These are phyloP conservation scores for Colletotrichum musae DNA, from an alignment of 2,329 filamentous ascomycete species.

Conservation along the genomic window DNA sequence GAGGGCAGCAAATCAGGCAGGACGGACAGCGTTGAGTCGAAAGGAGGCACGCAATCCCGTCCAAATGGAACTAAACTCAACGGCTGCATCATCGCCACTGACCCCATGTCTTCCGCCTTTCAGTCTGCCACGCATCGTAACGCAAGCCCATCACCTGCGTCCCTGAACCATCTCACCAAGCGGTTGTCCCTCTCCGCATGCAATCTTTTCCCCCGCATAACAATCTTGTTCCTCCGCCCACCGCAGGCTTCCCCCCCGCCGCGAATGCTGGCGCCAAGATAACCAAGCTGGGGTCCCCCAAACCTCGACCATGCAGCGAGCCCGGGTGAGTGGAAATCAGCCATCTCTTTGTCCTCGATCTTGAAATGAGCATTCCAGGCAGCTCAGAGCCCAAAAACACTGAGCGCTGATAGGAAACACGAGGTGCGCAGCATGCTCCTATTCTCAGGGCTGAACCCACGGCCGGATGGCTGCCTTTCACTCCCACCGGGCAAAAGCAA, in stretches of 20 bases:
- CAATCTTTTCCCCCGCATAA: conserved; percentile 34
- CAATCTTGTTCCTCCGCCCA: conserved; percentile 25
- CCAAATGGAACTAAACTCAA: too few relatives aligned
- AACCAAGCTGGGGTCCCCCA: conserved; percentile 19
- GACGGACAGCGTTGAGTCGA: too few relatives aligned
- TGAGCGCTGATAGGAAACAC: not conserved
- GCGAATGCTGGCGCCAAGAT: conserved; percentile 28
- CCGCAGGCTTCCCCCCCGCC: conserved; percentile 6
- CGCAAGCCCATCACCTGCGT: not conserved
- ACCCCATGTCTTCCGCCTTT: too few relatives aligned
- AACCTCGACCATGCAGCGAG: conserved; percentile 17
- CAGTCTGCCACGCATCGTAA: too few relatives aligned
- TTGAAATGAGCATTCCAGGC: conserved; percentile 3
- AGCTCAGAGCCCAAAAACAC: not conserved
- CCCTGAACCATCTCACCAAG: not conserved
- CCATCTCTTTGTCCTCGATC: not conserved
- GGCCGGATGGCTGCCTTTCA: too few relatives aligned
- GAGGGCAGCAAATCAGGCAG: too few relatives aligned
- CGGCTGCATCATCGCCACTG: too few relatives aligned
- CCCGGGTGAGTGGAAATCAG: conserved; percentile 25
- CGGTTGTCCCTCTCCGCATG: conserved; percentile 26
- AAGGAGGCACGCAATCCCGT: too few relatives aligned
- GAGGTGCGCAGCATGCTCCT: too few relatives aligned
- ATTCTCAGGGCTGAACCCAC: too few relatives aligned
- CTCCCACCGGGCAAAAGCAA: too few relatives aligned